Evolutionary conservation across 495 filamentous ascomycete genomes (phyloP).

Genomic region (Penicillium verhagenii): DNA sequence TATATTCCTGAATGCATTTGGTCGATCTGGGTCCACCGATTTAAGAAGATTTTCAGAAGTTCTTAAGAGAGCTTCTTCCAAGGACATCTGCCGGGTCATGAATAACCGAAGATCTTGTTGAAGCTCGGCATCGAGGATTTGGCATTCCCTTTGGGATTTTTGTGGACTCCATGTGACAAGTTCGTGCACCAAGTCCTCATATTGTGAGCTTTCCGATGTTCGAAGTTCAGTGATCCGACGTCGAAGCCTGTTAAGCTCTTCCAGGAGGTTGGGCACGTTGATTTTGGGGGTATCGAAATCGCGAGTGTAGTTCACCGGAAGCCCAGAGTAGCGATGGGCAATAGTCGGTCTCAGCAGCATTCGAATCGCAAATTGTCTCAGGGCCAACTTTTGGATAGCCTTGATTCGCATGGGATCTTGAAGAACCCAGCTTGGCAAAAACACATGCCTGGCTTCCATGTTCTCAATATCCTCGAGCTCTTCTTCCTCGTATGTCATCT

Average conservation of each 20-base stretch:
- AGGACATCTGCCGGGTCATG: conserved; percentile 30
- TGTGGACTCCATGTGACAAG: conserved; percentile 12
- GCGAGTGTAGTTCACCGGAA: conserved; percentile 33
- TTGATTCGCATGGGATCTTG: conserved; percentile 35
- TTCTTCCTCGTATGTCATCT: conserved; percentile 10
- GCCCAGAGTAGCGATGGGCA: conserved; percentile 40
- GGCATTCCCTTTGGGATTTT: conserved; percentile 12
- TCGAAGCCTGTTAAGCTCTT: conserved; percentile 33
- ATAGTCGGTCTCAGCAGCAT: conserved; percentile 40
- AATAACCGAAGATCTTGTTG: conserved; percentile 32
- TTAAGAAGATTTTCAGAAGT: conserved; percentile 36
- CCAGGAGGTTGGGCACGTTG: conserved; percentile 32
- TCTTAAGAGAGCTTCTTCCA: conserved; percentile 38
- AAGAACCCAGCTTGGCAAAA: conserved; percentile 29
- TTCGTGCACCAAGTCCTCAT: conserved; percentile 30
- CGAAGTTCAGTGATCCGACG: conserved; percentile 31
- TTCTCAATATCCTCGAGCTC: not conserved
- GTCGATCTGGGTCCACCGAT: conserved; percentile 38
- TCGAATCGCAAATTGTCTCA: conserved; percentile 45
- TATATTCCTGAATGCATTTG: conserved; percentile 30
- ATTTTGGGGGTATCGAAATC: conserved; percentile 30
- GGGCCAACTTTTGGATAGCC: conserved; percentile 41
- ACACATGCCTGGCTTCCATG: conserved; percentile 15
- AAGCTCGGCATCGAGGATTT: conserved; percentile 31
- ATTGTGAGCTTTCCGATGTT: conserved; percentile 14